phyloP scores from a whole-genome alignment of 768 basidiomycete species.

The Suillus brevipes region DNA sequence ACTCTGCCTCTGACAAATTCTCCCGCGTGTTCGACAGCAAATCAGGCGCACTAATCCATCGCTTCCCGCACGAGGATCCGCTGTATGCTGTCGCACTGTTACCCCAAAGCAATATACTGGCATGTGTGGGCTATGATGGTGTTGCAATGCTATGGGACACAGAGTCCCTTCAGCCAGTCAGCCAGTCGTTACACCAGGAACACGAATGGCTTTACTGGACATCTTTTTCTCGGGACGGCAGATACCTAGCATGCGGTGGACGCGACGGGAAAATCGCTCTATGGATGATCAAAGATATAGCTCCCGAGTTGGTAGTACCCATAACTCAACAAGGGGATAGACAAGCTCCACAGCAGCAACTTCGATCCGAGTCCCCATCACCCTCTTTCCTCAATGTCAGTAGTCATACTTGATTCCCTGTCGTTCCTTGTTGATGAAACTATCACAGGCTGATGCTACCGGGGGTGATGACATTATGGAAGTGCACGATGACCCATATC shows the following conservation, averaged over 20 bases:
- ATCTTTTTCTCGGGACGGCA: neutral
- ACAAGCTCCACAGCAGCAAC: neutral
- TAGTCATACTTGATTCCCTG: neutral
- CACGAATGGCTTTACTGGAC: neutral
- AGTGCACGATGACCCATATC: neutral
- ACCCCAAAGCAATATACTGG: neutral
- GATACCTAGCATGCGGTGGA: neutral
- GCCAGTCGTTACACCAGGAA: neutral
- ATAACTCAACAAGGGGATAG: neutral
- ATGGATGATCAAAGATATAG: neutral
- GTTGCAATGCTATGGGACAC: neutral
- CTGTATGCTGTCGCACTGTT: neutral
- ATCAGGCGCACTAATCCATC: neutral
- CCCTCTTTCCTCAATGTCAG: neutral
- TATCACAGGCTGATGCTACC: neutral
- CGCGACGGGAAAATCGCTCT: neutral
- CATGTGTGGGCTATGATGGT: neutral
- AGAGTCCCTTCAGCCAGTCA: neutral
- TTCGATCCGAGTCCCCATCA: neutral
- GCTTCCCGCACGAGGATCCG: neutral
- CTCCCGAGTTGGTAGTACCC: neutral
- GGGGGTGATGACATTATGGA: neutral
- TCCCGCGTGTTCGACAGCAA: neutral
- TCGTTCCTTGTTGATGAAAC: neutral
- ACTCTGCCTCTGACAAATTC: neutral